Base-by-base conservation (phyloP, 2,329 filamentous ascomycete species). In the Rhinocladiella similis region DNA sequence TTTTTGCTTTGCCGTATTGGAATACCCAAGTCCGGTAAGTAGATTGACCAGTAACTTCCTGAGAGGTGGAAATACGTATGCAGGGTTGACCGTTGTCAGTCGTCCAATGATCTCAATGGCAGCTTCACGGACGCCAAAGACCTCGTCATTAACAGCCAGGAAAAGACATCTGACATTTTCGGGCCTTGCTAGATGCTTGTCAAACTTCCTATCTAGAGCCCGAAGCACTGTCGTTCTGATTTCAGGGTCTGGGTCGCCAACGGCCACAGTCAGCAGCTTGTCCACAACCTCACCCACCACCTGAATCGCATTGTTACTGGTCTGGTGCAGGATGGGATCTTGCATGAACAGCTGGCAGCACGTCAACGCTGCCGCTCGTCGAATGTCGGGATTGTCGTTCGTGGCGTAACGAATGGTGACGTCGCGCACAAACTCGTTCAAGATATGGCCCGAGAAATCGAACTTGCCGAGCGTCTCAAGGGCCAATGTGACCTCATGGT, bases 351-450 rank as follows among this genome's bases (percentile, higher is more conserved):
- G 83, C 72, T 99, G 95, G 69, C 95, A 99, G 74, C 94, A 97
- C 4, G 95, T 99, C 59, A 99, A 80, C 14, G 94, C 92, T 2
- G 94, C 93, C 14, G 94, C 94, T 73, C 96, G 93, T 57, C 94
- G 86, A 49, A 96, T 97, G 63, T 95, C 90, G 0, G 91, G 83
- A 66, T 96, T 95, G 65, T 97, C 93, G 62, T 96, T 94, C 65
- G 99, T 93, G 41, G 99, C 93, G 66, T 97, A 99, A 71, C 93
- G 94, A 69, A 99, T 95, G 3, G 95, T 94, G 48, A 99, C 94
- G 69, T 99, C 94, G 20, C 94, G 89, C 25, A 99, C 94, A 65
- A 99, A 99, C 70, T 99, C 95, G 67, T 99, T 99, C 14, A 99
- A 77, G 14, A 97, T 89, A 68, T 97, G 91, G 74, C 83, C 86